phyloP scores from a whole-genome alignment of 2,329 filamentous ascomycete genomes.

The Venturia nashicola region DNA sequence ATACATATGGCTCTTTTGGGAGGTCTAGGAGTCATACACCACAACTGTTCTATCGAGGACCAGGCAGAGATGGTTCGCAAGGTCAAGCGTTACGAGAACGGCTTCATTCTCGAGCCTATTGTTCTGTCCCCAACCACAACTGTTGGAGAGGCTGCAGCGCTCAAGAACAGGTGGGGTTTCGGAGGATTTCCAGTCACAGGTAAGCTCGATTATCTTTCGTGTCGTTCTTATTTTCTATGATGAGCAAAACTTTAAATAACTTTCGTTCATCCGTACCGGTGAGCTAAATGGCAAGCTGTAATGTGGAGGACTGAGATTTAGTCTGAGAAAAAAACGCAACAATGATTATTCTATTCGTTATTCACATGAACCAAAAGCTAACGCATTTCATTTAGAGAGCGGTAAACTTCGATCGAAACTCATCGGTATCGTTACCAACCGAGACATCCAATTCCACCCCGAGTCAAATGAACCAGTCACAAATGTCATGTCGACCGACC shows the following conservation, averaged over 20 bases:
- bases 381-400: conserved; percentile 48
- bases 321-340: conserved; percentile 32
- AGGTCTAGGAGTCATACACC: conserved; percentile 89
- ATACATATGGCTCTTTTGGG: conserved; percentile 91
- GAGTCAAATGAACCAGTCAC: conserved; percentile 61
- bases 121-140: conserved; percentile 81
- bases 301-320: conserved; percentile 54
- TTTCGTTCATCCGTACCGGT: conserved; percentile 99
- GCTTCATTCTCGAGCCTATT: conserved; percentile 92
- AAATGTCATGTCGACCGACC: conserved; percentile 88
- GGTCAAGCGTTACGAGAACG: conserved; percentile 98
- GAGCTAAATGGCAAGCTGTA: conserved; percentile 44
- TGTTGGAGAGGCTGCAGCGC: conserved; percentile 75
- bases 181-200: conserved; percentile 97
- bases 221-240: conserved; percentile 43
- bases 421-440: conserved; percentile 92
- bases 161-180: conserved; percentile 98
- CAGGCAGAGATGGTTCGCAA: conserved; percentile 99
- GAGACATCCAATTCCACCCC: conserved; percentile 94
- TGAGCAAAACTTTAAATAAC: conserved; percentile 74
- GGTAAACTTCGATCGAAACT: conserved; percentile 93
- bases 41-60: conserved; percentile 96
- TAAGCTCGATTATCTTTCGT: conserved; percentile 39
- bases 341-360: conserved; percentile 10
- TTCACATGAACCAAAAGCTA: conserved; percentile 19